phyloP scores from a whole-genome alignment of 208 protist species.

The Plasmodiophora brassicae region DNA sequence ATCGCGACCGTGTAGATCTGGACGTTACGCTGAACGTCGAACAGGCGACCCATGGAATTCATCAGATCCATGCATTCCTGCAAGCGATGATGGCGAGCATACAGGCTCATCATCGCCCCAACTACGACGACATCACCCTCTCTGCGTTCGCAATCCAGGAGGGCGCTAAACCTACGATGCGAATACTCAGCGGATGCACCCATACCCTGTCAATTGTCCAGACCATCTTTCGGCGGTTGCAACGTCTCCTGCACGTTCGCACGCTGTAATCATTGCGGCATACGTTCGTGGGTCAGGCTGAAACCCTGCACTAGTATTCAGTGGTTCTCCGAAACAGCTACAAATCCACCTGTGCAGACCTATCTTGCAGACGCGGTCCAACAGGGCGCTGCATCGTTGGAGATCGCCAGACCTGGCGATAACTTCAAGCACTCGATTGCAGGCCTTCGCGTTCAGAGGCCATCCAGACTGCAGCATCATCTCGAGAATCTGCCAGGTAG shows the following conservation, averaged over 20 bases:
- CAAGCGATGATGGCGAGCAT: not conserved
- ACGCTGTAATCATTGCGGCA: not conserved
- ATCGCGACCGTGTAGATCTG: not conserved
- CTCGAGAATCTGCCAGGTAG: not conserved
- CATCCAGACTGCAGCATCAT: slow-evolving; percentile 10
- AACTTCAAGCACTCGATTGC: slow-evolving; percentile 19
- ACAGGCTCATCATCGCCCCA: not conserved
- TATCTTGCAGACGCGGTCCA: not conserved
- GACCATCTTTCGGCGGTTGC: not conserved
- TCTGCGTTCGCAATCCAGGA: not conserved
- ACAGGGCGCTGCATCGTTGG: not conserved
- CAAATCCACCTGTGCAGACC: not conserved
- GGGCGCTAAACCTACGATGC: not conserved
- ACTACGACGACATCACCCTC: not conserved
- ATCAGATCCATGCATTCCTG: not conserved
- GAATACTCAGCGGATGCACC: not conserved
- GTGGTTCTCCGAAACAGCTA: not conserved
- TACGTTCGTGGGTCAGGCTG: not conserved
- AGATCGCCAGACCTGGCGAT: not conserved
- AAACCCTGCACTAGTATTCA: not conserved
- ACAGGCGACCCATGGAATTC: not conserved
- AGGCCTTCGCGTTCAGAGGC: not conserved
- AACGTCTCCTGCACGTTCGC: not conserved
- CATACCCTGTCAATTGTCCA: not conserved
- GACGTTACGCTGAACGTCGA: not conserved